phyloP scores from a whole-genome alignment of 306 rosid genomes.

The Prunus armeniaca region DNA sequence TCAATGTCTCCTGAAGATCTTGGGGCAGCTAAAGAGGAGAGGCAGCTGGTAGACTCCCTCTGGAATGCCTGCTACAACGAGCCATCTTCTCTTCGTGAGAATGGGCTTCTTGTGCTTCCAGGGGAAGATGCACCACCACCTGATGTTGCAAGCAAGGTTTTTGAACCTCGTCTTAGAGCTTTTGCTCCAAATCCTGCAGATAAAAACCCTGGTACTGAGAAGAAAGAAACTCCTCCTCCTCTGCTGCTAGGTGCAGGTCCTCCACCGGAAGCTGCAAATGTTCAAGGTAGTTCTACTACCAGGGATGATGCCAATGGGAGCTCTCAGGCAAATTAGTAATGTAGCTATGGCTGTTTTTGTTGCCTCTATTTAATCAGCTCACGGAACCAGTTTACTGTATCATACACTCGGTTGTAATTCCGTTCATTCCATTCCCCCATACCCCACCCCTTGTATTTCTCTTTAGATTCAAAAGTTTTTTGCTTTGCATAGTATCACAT shows the following conservation, averaged over 20 bases:
- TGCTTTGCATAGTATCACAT: background rate
- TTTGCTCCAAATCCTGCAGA: conserved; percentile 42
- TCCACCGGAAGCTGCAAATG: conserved; percentile 24
- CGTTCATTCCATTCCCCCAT: background rate
- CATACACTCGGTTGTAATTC: background rate
- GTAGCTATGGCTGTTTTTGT: background rate
- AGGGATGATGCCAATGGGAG: conserved; percentile 13
- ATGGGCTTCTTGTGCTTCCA: conserved; percentile 79
- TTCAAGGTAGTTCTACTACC: conserved; percentile 29
- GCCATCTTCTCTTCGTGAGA: conserved; percentile 65
- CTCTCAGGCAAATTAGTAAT: background rate
- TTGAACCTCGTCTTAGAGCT: conserved; percentile 80
- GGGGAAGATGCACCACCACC: conserved; percentile 80
- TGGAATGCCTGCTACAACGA: conserved; percentile 68
- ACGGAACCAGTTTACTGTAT: background rate
- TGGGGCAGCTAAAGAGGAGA: conserved; percentile 70
- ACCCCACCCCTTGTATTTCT: background rate
- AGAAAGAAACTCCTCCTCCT: conserved; percentile 49
- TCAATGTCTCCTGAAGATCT: conserved; percentile 77
- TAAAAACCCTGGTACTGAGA: conserved; percentile 33
- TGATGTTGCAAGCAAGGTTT: conserved; percentile 74
- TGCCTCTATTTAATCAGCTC: background rate
- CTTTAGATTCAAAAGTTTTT: background rate
- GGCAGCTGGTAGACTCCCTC: conserved; percentile 73
- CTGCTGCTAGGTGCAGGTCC: conserved; percentile 69